Percentiles rank a stretch among this genome's conserved stretches.
These are phyloP conservation scores for Plantago rigida DNA, from an alignment of 305 asterid species.

Conservation along the genomic window DNA sequence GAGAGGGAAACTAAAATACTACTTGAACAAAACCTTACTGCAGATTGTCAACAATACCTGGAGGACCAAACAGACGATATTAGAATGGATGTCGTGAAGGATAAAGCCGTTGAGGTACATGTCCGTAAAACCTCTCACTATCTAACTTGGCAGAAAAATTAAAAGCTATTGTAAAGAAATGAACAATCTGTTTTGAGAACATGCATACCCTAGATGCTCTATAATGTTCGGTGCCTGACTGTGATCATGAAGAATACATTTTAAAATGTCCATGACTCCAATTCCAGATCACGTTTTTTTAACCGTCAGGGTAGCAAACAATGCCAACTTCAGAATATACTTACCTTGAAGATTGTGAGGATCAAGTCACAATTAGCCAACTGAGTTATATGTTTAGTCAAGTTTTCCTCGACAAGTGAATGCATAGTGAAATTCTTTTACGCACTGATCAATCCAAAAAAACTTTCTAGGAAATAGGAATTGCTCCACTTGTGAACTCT, in stretches of 20 bases:
- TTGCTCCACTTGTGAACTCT: not conserved
- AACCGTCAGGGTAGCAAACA: no score
- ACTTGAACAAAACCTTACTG: not conserved
- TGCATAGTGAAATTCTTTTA: not conserved
- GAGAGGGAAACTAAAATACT: constrained; percentile 11
- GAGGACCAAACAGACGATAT: constrained; percentile 12
- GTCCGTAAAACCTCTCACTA: not conserved
- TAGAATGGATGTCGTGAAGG: constrained; percentile 12
- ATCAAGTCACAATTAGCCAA: not conserved
- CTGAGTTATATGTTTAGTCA: not conserved
- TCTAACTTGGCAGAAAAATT: not conserved
- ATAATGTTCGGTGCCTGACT: no score
- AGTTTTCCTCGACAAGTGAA: not conserved
- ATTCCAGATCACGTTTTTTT: no score
- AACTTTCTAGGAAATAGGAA: no score
- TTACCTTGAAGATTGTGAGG: not conserved
- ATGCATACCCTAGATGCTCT: no score
- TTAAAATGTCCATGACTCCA: no score
- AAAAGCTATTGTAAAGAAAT: not conserved
- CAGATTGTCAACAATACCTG: constrained; percentile 13
- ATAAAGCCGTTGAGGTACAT: constrained; percentile 10
- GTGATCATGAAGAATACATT: no score
- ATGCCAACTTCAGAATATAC: not conserved
- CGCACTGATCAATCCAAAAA: not conserved
- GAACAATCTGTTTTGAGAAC: not conserved